Evolutionary conservation across 2,329 filamentous ascomycete genomes (phyloP), one percentile per base, ranked within the genome.

Genomic region (Geosmithia morbida): DNA sequence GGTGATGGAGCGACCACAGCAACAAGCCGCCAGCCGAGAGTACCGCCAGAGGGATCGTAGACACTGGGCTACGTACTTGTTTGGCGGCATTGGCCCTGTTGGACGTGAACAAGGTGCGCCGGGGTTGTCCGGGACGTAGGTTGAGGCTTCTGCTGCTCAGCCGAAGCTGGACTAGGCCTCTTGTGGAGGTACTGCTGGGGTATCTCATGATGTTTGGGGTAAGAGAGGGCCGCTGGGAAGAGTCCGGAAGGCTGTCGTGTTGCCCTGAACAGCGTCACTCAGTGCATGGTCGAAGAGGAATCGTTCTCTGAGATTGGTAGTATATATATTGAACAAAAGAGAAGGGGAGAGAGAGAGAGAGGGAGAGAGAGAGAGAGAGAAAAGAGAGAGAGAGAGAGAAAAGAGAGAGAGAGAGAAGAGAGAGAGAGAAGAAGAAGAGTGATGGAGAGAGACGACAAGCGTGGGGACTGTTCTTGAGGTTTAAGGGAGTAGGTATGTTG

Each of bases 101-200:
- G 16, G 47, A 41, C 7, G 53, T 53, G 44, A 54, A 52, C 43
- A 54, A 48, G 46, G 46, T 19, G 44, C 51, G 51, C 20, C 50
- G 48, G 48, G 55, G 52, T 41, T 55, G 33, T 33, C 43, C 11
- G n/a, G 20, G 43, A 41, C n/a, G 43, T n/a, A 26, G 49, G 46
- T 29, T 17, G 48, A 22, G 8, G 17, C 18, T 1, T 17, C 17
- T 42, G 43, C 39, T 46, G n/a, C 19, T 17, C n/a, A 26, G 17
- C 13, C 48, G 33, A 41, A 47, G 45, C 48, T 45, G 47, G 18
- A 46, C 45, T 45, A 53, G 37, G 41, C 37, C 37, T 46, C 52
- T 50, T n/a, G 47, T 19, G 20, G 51, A 20, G 41, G 41, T 46
- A 29, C 43, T 37, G 19, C 50, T 45, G 40, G 17, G 41, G 20